Base-by-base conservation (phyloP, 2,329 filamentous ascomycete genomes). In the Colletotrichum shisoi region DNA sequence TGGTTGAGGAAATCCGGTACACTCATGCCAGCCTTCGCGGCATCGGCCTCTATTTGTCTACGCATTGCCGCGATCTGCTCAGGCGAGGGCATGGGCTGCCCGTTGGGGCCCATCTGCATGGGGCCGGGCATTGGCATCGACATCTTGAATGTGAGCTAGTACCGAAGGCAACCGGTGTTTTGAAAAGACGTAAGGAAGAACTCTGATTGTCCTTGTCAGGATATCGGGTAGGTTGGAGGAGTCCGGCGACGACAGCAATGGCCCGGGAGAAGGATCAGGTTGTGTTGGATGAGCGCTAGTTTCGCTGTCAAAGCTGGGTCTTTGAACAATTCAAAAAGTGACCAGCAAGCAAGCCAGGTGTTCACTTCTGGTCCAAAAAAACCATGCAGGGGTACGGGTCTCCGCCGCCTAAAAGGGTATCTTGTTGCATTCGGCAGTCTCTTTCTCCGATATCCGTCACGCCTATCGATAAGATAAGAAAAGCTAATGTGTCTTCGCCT, bases 61-160 rank as follows among this genome's bases (percentile, higher is more conserved):
- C 96, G 92, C 85, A 97, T 95, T 63, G 86, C 85, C 63, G 87
- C 87, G 70, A 97, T 91, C 81, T 97, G 93, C 80, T 97, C 91
- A 56, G 91, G 93, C 21, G 89, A 88, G 42, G 77, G 76, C 53
- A 71, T 66, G 59, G 64, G 59, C 39, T 59, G 42, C 59, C 74
- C 70, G 72, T 74, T 60, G 71, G 74, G 64, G 71, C 73, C 52
- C 65, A 75, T 74, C 17, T 76, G 77, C 71, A 79, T 76, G 64
- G 75, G 76, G 62, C 67, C 70, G 52, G 73, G 72, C 66, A 70
- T 74, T 40, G 73, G 75, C 71, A 74, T 76, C 42, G 64, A 67
- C 64, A 67, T 67, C 19, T 67, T 60, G 61, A 34, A 57, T 49
- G 12, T 54, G 48, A 31, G 40, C 56, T 54, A 48, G 48, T 40